phyloP scores from a whole-genome alignment of 2,329 filamentous ascomycete species.

The Anisogramma anomala region DNA sequence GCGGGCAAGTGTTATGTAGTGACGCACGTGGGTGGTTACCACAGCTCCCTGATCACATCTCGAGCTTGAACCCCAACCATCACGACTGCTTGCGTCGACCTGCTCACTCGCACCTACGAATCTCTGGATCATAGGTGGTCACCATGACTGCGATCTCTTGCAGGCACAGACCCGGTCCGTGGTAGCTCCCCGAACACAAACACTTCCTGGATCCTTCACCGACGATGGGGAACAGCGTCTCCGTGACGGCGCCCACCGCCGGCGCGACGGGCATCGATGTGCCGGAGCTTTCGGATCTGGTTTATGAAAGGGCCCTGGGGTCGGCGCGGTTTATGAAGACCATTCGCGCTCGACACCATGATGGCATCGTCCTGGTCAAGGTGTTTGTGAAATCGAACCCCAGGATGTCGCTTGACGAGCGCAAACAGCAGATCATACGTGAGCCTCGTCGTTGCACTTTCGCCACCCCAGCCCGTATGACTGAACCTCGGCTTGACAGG shows the following conservation, averaged over 20 bases:
- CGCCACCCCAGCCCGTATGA: background rate
- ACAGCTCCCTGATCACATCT: too few relatives aligned
- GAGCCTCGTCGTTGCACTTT: conserved; percentile 23
- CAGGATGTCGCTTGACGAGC: conserved; percentile 66
- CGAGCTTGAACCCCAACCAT: background rate
- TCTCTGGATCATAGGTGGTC: background rate
- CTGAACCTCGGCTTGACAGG: conserved; percentile 34
- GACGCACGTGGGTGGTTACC: too few relatives aligned
- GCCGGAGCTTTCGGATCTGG: conserved; percentile 78
- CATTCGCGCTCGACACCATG: conserved; percentile 77
- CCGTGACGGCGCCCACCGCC: conserved; percentile 78
- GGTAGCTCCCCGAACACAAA: conserved; percentile 8
- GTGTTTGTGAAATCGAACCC: conserved; percentile 87
- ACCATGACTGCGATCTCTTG: conserved; percentile 5
- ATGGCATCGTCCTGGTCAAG: conserved; percentile 88
- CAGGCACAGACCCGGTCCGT: conserved; percentile 3
- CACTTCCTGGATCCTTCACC: background rate
- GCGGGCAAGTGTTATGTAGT: too few relatives aligned
- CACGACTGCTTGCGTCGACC: background rate
- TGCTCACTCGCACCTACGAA: background rate
- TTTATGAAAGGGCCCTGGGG: conserved; percentile 85
- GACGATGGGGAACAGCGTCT: conserved; percentile 92
- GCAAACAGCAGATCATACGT: conserved; percentile 68
- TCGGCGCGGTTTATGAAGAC: conserved; percentile 94
- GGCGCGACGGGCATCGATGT: conserved; percentile 90